Base-by-base conservation (phyloP, 1,284 basidiomycete genomes). In the Pterulicium gracile region DNA sequence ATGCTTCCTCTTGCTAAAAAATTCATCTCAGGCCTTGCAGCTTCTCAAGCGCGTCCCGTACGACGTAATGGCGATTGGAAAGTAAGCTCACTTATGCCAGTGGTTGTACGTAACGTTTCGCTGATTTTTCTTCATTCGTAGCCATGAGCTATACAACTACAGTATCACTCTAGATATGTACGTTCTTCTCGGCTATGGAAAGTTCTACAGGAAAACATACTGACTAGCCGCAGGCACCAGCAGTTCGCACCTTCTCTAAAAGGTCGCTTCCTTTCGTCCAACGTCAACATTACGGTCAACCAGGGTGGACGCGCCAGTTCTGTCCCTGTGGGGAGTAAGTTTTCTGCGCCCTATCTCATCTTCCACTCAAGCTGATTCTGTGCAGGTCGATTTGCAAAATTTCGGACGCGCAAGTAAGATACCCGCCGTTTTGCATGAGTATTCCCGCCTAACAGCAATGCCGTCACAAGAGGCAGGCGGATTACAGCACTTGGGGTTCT, bases 91-190 rank as follows among this genome's bases (percentile, higher is more conserved):
- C 5, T 40, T 54, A 34, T 24, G 18, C 41, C 24, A 47, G 35
- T 4, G 4, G 23, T 22, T 19, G 13, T n/a, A 17, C 13, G 19
- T 4, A 10, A 14, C 27, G 15, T 4, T 13, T 45, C 18, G 27
- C 53, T 50, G 24, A 52, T 50, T 45, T 43, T 46, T 24, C 20
- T n/a, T 7, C n/a, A n/a, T 47, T 24, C 17, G 45, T 42, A 82
- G 81, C 56, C 90, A 94, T 56, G 91, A 94, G 64, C 64, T 94
- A 24, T 94, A 93, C 64, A 70, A 77, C 51, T 91, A 90, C 58
- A 72, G 67, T 3, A 76, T 87, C 56, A 77, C 88, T 0, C 70
- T 79, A 41, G 86, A 90, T 61, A 84, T 89, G 75, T 83, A 61
- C 48, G 69, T 62, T 15, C 4, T 17, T 20, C 12, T 41, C 54